Evolutionary conservation across 2,329 filamentous ascomycete species (phyloP).

Genomic region (Verruconis gallopava): DNA sequence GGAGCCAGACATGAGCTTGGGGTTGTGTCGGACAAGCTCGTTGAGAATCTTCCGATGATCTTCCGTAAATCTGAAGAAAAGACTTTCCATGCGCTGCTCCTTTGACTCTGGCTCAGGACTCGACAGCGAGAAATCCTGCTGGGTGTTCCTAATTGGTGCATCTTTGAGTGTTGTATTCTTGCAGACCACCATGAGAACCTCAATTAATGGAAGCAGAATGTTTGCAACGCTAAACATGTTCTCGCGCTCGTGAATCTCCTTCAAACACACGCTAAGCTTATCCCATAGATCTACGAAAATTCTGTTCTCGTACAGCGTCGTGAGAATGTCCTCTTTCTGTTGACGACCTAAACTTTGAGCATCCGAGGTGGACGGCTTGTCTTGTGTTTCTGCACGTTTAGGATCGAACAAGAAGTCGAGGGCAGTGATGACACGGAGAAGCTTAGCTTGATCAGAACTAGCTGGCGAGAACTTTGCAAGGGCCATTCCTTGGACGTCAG

Average conservation of each 20-base stretch:
- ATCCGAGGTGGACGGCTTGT: conserved; percentile 27
- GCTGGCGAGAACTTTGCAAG: conserved; percentile 91
- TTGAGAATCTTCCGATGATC: conserved; percentile 96
- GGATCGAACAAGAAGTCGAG: conserved; percentile 91
- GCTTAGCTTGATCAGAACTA: conserved; percentile 91
- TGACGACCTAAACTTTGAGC: conserved; percentile 42
- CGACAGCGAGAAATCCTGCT: conserved; percentile 57
- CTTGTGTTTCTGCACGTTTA: conserved; percentile 44
- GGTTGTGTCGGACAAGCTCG: conserved; percentile 91
- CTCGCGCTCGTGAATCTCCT: conserved; percentile 77
- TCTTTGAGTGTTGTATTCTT: conserved; percentile 87
- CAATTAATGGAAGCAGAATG: conserved; percentile 84
- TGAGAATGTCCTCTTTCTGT: conserved; percentile 74
- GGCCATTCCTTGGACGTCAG: conserved; percentile 89
- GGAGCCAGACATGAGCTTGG: conserved; percentile 96
- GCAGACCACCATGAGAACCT: conserved; percentile 97
- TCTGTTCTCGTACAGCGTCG: conserved; percentile 77
- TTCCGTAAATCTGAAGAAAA: conserved; percentile 97
- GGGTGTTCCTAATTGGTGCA: conserved; percentile 31
- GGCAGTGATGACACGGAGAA: conserved; percentile 82
- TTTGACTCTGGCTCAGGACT: conserved; percentile 67
- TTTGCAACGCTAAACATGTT: conserved; percentile 96
- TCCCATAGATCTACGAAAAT: conserved; percentile 88
- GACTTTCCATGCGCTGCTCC: conserved; percentile 67
- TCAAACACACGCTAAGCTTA: conserved; percentile 78